Evolutionary conservation across 2,329 filamentous ascomycete species (phyloP).

Genomic region (Fusarium sacchari): DNA sequence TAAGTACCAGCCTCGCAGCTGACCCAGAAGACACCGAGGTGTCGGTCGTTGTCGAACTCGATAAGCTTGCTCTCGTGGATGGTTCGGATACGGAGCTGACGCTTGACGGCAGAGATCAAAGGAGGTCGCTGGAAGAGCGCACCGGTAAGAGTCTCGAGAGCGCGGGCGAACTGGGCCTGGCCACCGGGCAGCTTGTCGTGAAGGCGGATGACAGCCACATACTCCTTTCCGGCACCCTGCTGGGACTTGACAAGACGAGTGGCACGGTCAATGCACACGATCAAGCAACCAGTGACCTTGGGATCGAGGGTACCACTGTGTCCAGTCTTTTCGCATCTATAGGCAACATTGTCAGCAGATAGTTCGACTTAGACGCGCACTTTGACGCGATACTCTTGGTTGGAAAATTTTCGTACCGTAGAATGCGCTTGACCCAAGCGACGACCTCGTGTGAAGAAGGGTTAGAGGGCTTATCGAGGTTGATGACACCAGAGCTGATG

Average conservation of each 20-base stretch:
- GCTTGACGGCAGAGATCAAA: constrained; percentile 98
- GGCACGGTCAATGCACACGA: constrained; percentile 95
- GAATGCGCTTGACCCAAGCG: constrained; percentile 98
- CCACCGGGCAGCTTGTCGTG: constrained; percentile 96
- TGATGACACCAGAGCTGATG: constrained; percentile 97
- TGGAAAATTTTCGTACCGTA: constrained; percentile 68
- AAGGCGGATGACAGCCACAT: constrained; percentile 93
- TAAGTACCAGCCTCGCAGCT: constrained; percentile 98
- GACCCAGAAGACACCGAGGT: constrained; percentile 98
- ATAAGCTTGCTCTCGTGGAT: constrained; percentile 97
- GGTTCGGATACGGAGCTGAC: constrained; percentile 96
- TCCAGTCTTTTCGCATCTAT: constrained; percentile 83
- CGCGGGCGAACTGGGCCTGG: constrained; percentile 90
- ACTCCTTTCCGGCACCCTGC: constrained; percentile 99
- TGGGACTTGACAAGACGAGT: constrained; percentile 98
- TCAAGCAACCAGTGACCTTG: constrained; percentile 96
- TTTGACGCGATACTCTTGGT: constrained; percentile 14
- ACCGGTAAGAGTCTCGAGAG: constrained; percentile 94
- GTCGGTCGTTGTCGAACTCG: constrained; percentile 98
- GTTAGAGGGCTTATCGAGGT: constrained; percentile 87
- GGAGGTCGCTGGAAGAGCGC: constrained; percentile 92
- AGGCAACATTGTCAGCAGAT: constrained; percentile 13
- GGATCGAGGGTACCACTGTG: constrained; percentile 98
- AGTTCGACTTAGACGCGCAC: constrained; percentile 7
- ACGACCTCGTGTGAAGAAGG: constrained; percentile 98